Base-by-base conservation (phyloP, 768 basidiomycete species). In the Termitomyces sp. region DNA sequence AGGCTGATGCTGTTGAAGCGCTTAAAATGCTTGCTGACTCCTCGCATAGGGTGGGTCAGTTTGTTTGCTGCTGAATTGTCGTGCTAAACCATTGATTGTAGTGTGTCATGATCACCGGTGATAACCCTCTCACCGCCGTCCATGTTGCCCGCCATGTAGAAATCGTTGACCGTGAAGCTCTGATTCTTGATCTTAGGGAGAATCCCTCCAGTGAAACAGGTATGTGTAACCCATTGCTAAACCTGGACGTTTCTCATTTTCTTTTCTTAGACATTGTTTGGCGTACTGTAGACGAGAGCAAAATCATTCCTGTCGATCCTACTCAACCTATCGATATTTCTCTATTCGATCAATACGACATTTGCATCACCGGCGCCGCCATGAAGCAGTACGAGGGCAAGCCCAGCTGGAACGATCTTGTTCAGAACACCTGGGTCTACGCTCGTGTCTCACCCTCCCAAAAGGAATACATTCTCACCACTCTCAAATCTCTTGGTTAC, bases 51-150 rank as follows among this genome's bases (percentile, higher is more conserved):
- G 95, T 97, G 75, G 50, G 92, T 81, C 1, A 8, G 39, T 44
- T 42, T 34, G 1, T 5, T 26, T 10, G 26, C 5, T 26, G 51
- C 13, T 12, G 7, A 6, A 29, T 9, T 8, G n/a, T 14, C 26
- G 18, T 39, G 52, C 42, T 62, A 12, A 65, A 47, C 49, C 44
- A 44, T 49, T 44, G 52, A 5, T 55, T 59, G 9, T 58, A 97
- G 94, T 98, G 97, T 69, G 79, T 98, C 57, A 99, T 99, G 97
- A 99, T 99, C 61, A 99, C 97, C 46, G 97, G 97, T 37, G 97
- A 99, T 71, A 98, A 98, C 70, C 97, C 97, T 8, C 75, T 99
- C 53, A 99, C 97, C 0, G 97, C 97, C 8, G 87, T 92, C 0
- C 97, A 98, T 68, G 95, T 99, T 46, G 97, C 97, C 18, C 82